Evolutionary conservation across 2,329 filamentous ascomycete genomes (phyloP).

Genomic region (Fusarium sp.): DNA sequence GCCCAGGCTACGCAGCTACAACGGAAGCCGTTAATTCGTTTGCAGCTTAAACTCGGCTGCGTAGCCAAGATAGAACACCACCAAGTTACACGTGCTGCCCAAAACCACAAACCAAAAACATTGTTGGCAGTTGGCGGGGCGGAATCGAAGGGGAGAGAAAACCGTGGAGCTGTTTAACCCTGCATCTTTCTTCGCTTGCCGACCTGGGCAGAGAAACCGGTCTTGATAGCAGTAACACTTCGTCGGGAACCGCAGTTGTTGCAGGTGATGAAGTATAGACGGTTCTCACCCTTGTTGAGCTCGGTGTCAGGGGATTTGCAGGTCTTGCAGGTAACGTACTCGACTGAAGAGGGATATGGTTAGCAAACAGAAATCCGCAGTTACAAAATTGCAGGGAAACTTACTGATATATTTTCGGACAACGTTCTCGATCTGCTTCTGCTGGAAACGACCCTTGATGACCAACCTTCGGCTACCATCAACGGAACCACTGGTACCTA

Average conservation of each 20-base stretch:
- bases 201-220: constrained; percentile 99
- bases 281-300: constrained; percentile 98
- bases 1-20: constrained; percentile 11
- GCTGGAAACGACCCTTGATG: constrained; percentile 99
- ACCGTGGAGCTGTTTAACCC: constrained; percentile 66
- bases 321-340: constrained; percentile 99
- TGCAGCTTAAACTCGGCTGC: constrained; percentile 7
- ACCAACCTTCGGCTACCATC: constrained; percentile 93
- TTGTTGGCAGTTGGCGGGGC: constrained; percentile 7
- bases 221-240: constrained; percentile 98
- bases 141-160: constrained; percentile 17
- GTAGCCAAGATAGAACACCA: constrained; percentile 22
- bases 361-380: constrained; percentile 39
- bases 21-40: constrained; percentile 8
- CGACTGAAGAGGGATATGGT: constrained; percentile 66
- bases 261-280: constrained; percentile 98
- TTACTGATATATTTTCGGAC: constrained; percentile 93
- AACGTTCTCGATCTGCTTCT: constrained; percentile 99
- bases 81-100: constrained; percentile 20
- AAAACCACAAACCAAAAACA: constrained; percentile 18
- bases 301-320: constrained; percentile 95
- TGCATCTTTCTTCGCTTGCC: constrained; percentile 98
- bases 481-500: constrained; percentile 96
- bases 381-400: constrained; percentile 50
- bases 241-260: constrained; percentile 84